Evolutionary conservation across 257 asterid genomes (phyloP), one percentile per base, ranked within the genome.

Genomic region (Ilex aquifolium): DNA sequence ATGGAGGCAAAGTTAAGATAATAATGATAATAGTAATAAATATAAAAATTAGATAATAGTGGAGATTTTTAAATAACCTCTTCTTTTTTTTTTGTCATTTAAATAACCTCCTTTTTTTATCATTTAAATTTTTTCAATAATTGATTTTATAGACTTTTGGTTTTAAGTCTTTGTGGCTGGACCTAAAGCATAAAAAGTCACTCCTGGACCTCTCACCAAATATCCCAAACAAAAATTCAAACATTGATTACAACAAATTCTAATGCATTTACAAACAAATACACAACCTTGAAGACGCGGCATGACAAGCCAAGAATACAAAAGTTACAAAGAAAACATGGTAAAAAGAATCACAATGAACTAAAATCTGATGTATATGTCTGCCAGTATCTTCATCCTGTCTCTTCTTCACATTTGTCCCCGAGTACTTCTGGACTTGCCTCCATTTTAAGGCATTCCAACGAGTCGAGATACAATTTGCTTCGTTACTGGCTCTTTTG

Each of bases 251-350:
- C 95, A 85, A 62, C 69, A 72, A 69, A 55, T 69, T 67, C 71
- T 66, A 32, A 69, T 64, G 69, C 71, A 10, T 83, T 56, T 83
- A 88, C 88, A 79, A 67, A 69, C 86, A 66, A 69, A 66, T 76
- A 80, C 82, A 76, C 78, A 68, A 76, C 70, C 75, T 76, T 50
- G 72, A 66, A 72, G 77, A 78, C 39, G 49, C 64, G 82, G 79
- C 76, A 67, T 77, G 72, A 49, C 40, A 69, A 69, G 78, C 80
- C 81, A 76, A 73, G 67, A 74, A 64, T 62, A 72, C 36, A 56
- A 57, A 21, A 74, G 50, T 51, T 32, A 31, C 27, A 62, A 54
- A 39, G 58, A 44, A 62, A 64, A 52, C 13, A 48, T 17, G 44
- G 44, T n/a, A 13, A 52, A 40, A 68, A 44, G 60, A 63, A 44